phyloP scores from a whole-genome alignment of 805 yeast species.

The Priceomyces medius region DNA sequence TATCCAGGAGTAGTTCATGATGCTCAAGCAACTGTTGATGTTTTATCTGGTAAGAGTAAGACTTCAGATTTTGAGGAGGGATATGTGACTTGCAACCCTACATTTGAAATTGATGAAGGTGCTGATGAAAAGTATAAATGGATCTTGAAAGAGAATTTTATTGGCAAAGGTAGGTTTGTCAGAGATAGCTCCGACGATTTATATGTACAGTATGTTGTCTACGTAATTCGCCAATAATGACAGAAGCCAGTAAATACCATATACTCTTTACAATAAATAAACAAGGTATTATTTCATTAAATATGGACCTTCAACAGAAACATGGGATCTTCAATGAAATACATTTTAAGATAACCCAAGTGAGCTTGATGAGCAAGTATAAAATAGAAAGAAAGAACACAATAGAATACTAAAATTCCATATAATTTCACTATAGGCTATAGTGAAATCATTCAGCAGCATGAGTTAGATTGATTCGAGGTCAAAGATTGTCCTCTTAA shows the following conservation, averaged over 20 bases:
- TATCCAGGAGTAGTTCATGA: slow-evolving; percentile 52
- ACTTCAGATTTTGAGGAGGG: slow-evolving; percentile 44
- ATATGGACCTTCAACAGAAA: slow-evolving; percentile 1
- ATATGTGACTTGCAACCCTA: slow-evolving; percentile 50
- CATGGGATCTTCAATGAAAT: slow-evolving; percentile 1
- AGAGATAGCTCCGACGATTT: slow-evolving; percentile 45
- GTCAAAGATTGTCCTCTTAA: slow-evolving; percentile 64
- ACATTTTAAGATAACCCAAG: background rate
- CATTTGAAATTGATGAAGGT: slow-evolving; percentile 39
- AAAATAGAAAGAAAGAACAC: slow-evolving; percentile 1
- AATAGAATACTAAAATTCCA: background rate
- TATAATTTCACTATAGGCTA: background rate
- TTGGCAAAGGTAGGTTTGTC: slow-evolving; percentile 61
- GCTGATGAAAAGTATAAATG: slow-evolving; percentile 48
- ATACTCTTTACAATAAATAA: background rate
- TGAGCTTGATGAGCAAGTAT: background rate
- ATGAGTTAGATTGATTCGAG: slow-evolving; percentile 36
- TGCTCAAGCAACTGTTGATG: slow-evolving; percentile 29
- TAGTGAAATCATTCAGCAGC: slow-evolving; percentile 28
- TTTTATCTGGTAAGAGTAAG: slow-evolving; percentile 28
- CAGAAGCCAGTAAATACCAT: background rate
- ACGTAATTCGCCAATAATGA: slow-evolving; percentile 19
- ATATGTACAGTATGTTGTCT: slow-evolving; percentile 56
- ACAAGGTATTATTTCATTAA: slow-evolving; percentile 1
- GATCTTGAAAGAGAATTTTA: slow-evolving; percentile 47